Base-by-base conservation (phyloP, 768 basidiomycete species). In the Exidia glandulosa region DNA sequence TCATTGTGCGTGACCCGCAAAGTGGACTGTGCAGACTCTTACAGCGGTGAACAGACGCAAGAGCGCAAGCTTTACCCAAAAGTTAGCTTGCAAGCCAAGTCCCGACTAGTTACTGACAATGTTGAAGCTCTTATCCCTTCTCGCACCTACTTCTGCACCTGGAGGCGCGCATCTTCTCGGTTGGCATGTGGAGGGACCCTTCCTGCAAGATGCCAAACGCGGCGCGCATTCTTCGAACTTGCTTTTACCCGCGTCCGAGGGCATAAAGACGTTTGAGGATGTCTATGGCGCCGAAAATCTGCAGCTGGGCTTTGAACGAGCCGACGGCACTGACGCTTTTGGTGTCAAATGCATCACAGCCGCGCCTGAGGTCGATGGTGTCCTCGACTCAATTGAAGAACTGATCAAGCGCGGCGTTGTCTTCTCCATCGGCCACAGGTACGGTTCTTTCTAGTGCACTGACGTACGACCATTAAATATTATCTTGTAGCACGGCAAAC, bases 361-460 rank as follows among this genome's bases (percentile, higher is more conserved):
- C 31, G 93, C 93, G 1, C 93, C 93, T 2, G 93, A 95, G 70
- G 78, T 93, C 32, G 78, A 82, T 25, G 93, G 93, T 7, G 90
- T 94, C 14, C 81, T 90, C 81, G 74, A 79, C 2, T 80, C 85
- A 19, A 78, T 94, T 10, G 69, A 72, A 7, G 79, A 82, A 61
- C 74, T 90, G 57, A 75, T 71, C 48, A 77, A 80, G 63, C 75
- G 83, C 60, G 90, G 90, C 1, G 78, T 93, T 30, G 78, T 83
- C 6, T 85, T 91, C 71, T 88, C 86, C n/a, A 87, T 94, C 36
- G 93, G 93, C 1, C 93, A 95, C 73, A 91, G 87, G 90, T 89
- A 59, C 59, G 74, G 41, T 37, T 32, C 30, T 50, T 19, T 25
- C 19, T 31, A 36, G 25, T 10, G 32, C 16, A 36, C 32, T 23